Evolutionary conservation across 1,284 basidiomycete species (phyloP), one percentile per base, ranked within the genome.

Genomic region (Vanrija sp.): DNA sequence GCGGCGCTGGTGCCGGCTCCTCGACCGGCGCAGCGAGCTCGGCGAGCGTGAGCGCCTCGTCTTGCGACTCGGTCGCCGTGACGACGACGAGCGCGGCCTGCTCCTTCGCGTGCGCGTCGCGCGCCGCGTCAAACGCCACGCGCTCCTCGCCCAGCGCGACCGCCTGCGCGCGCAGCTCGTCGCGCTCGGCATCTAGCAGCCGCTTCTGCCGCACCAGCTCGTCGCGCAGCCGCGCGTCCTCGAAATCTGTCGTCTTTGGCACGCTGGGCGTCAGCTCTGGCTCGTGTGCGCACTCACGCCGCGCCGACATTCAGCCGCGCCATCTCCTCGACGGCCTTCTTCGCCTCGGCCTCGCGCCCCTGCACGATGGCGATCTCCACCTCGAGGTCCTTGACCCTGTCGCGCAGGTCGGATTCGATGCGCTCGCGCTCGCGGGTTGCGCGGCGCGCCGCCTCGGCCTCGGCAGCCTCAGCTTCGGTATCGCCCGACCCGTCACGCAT

Each of bases 111-210:
- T 43, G 23, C 6, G 24, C 43, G 3, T 47, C 45, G 8, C 82
- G 82, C 56, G 89, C 87, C 57, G 80, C 80, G 84, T 88, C 41
- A 20, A 51, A 15, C 3, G 42, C 42, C 12, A 57, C 23, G 3
- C 83, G 83, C 56, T 90, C 88, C 60, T 82, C 81, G 0, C 82
- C 82, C 15, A 91, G 72, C 55, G 78, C 79, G 18, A 85, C 75
- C 14, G 83, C 79, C 12, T 83, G 84, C 53, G 85, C 83, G 0
- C 83, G 83, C 60, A 88, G 84, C 57, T 82, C 82, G 48, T 77
- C 77, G 12, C 85, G 80, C 64, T 91, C 87, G 10, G 80, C 76
- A 47, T 89, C 85, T 7, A 91, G 81, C 16, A 63, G 53, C 23
- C 65, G 63, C 39, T 63, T 64, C 54, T 76, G 67, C 14, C 64